phyloP scores from a whole-genome alignment of 2,329 filamentous ascomycete species.

The Claviceps spartinae region DNA sequence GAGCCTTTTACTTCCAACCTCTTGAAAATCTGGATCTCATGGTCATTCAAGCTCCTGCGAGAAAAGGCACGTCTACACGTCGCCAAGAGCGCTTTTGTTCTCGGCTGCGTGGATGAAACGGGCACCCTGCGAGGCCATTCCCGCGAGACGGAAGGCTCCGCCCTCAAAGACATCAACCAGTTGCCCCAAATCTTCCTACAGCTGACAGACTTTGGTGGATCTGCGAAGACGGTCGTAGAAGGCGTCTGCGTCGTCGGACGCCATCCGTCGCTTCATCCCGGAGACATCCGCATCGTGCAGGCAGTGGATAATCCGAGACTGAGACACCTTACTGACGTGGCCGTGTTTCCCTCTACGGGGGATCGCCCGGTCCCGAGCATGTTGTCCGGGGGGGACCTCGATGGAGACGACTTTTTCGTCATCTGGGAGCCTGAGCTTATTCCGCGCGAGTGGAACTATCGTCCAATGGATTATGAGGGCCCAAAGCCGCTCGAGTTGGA shows the following conservation, averaged over 20 bases:
- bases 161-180: slow-evolving; percentile 30
- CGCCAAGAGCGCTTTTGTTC: slow-evolving; percentile 70
- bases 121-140: slow-evolving; percentile 59
- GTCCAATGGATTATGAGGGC: slow-evolving; percentile 64
- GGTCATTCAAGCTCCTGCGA: slow-evolving; percentile 80
- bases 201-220: slow-evolving; percentile 41
- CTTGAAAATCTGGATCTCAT: slow-evolving; percentile 73
- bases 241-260: slow-evolving; percentile 75
- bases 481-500: slow-evolving; percentile 41
- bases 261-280: slow-evolving; percentile 87
- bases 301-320: slow-evolving; percentile 66
- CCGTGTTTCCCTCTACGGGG: slow-evolving; percentile 74
- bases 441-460: slow-evolving; percentile 53
- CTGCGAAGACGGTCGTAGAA: slow-evolving; percentile 50
- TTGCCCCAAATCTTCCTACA: slow-evolving; percentile 87
- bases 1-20: slow-evolving; percentile 79
- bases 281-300: slow-evolving; percentile 76
- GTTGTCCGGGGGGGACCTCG: slow-evolving; percentile 91
- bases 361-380: slow-evolving; percentile 81
- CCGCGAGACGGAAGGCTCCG: slow-evolving; percentile 26
- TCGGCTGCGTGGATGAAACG: slow-evolving; percentile 84
- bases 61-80: slow-evolving; percentile 82
- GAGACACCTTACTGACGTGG: slow-evolving; percentile 66
- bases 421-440: slow-evolving; percentile 76
- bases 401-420: slow-evolving; percentile 91